phyloP scores from a whole-genome alignment of 2,329 filamentous ascomycete genomes.

The Daldinia sp. region DNA sequence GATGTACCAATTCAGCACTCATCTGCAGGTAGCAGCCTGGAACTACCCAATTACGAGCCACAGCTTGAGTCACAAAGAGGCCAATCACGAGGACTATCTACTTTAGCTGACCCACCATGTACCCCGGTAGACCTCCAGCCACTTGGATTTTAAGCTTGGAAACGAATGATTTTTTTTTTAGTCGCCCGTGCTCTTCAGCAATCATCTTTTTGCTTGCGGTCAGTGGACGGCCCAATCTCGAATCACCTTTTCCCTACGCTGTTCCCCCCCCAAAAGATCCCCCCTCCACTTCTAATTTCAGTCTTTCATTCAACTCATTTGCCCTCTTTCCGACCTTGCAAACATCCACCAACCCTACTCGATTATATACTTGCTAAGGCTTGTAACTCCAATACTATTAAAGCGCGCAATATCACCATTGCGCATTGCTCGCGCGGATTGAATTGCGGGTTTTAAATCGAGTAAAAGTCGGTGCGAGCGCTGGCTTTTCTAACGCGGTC shows the following conservation, averaged over 20 bases:
- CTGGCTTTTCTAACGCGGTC: slow-evolving; percentile 44
- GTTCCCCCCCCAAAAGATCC: slow-evolving; percentile 22
- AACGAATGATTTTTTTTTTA: slow-evolving; percentile 37
- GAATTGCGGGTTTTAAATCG: slow-evolving; percentile 33
- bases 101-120: slow-evolving; percentile 18
- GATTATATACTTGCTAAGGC: slow-evolving; percentile 36
- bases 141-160: slow-evolving; percentile 42
- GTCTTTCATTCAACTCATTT: slow-evolving; percentile 42
- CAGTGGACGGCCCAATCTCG: slow-evolving; percentile 34
- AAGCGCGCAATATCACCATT: slow-evolving; percentile 16
- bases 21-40: slow-evolving; percentile 6
- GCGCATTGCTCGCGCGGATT: slow-evolving; percentile 37
- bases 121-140: slow-evolving; percentile 38
- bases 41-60: slow-evolving; percentile 31
- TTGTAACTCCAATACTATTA: slow-evolving; percentile 15
- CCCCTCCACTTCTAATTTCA: slow-evolving; percentile 43
- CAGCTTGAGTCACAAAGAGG: slow-evolving; percentile 19
- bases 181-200: slow-evolving; percentile 29
- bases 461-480: slow-evolving; percentile 33
- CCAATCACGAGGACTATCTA: slow-evolving; percentile 29
- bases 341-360: slow-evolving; percentile 24
- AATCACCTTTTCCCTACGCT: slow-evolving; percentile 33
- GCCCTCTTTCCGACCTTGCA: slow-evolving; percentile 32
- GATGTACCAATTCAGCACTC: neutral
- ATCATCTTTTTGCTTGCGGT: slow-evolving; percentile 39